These are phyloP conservation scores for Murraya paniculata DNA, from an alignment of 345 rosid species.

Conservation along the genomic window DNA sequence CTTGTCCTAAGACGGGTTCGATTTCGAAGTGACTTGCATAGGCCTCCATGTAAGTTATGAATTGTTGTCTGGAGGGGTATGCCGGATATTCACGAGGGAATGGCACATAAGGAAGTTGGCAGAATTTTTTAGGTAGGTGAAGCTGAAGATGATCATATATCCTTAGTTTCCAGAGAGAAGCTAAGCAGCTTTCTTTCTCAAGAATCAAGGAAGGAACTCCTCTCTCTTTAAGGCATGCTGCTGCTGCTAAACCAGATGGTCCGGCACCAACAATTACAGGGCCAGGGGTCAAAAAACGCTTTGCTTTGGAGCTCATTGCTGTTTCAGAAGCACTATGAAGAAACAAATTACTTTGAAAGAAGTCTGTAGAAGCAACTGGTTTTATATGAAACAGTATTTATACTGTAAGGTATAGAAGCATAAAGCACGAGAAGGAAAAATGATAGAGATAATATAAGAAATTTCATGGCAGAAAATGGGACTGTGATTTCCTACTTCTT, in stretches of 20 bases:
- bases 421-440: neutral
- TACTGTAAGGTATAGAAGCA: neutral
- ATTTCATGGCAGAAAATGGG: neutral
- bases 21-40: slow-evolving; percentile 37
- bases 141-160: slow-evolving; percentile 50
- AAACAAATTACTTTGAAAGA: too few species aligned
- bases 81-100: slow-evolving; percentile 45
- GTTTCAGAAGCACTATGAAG: neutral
- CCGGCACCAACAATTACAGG: slow-evolving; percentile 56
- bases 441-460: neutral
- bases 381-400: neutral
- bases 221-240: slow-evolving; percentile 46
- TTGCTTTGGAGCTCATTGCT: neutral
- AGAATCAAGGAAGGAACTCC: slow-evolving; percentile 46
- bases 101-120: slow-evolving; percentile 47
- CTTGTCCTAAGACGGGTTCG: slow-evolving; percentile 29
- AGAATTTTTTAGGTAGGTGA: slow-evolving; percentile 50
- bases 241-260: slow-evolving; percentile 50
- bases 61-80: slow-evolving; percentile 50
- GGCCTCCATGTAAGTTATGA: slow-evolving; percentile 43
- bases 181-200: slow-evolving; percentile 49
- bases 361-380: neutral
- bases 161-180: slow-evolving; percentile 48
- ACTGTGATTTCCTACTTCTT: neutral
- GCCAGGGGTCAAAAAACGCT: slow-evolving; percentile 31